phyloP scores from a whole-genome alignment of 305 asterid genomes.

The Fraxinus sp. region DNA sequence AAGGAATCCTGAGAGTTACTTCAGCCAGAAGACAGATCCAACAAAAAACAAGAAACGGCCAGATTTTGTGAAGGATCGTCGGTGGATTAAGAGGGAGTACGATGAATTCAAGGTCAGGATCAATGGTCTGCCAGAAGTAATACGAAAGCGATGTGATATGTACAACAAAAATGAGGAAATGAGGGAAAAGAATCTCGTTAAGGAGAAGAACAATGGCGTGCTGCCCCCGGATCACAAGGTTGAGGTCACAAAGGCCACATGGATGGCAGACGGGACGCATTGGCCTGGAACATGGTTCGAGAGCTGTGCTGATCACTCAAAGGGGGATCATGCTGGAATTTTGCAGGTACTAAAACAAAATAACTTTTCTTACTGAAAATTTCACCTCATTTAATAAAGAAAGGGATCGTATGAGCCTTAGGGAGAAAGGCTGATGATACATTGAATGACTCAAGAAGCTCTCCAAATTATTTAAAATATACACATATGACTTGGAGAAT shows the following conservation, averaged over 20 bases:
- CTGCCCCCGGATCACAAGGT: slow-evolving; percentile 44
- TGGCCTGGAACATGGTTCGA: slow-evolving; percentile 94
- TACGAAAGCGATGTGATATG: slow-evolving; percentile 65
- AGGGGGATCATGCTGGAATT: slow-evolving; percentile 95
- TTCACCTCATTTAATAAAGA: no score
- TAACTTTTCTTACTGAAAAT: neutral
- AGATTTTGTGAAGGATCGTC: slow-evolving; percentile 88
- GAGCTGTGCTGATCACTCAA: slow-evolving; percentile 61
- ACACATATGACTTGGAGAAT: neutral
- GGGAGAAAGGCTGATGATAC: neutral
- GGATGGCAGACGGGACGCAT: slow-evolving; percentile 98
- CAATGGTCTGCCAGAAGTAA: slow-evolving; percentile 77
- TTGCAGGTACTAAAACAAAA: slow-evolving; percentile 48
- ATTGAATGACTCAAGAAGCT: neutral
- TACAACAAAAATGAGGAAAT: slow-evolving; percentile 58
- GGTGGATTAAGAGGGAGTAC: slow-evolving; percentile 99
- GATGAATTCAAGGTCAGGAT: slow-evolving; percentile 94
- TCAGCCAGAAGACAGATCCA: slow-evolving; percentile 75
- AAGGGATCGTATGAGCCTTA: neutral
- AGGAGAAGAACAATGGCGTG: slow-evolving; percentile 51
- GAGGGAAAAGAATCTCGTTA: slow-evolving; percentile 47
- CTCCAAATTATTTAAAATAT: neutral
- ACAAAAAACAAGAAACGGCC: slow-evolving; percentile 74
- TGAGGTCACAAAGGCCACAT: slow-evolving; percentile 57
- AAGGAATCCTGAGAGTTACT: slow-evolving; percentile 93